Conservation (phyloP, 225 moss, liverwort and hornwort species). For the Pseudoscleropodium purum region DNA sequence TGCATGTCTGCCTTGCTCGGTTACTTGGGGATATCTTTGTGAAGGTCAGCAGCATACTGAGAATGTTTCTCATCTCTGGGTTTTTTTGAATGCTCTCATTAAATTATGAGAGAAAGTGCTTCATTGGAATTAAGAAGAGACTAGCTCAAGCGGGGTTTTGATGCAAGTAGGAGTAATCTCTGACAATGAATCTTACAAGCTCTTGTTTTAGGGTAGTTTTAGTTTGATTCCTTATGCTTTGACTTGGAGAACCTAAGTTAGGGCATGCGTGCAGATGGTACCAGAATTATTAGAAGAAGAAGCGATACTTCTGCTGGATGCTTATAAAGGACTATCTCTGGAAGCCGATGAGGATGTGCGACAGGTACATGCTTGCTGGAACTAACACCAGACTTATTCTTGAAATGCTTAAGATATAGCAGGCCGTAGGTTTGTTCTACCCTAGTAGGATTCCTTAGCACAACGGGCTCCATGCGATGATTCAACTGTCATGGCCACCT, state of each 20-base stretch:
- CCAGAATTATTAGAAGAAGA: conserved; percentile 69
- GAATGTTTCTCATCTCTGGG: background rate
- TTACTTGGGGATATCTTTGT: conserved; percentile 69
- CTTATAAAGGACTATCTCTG: conserved; percentile 53
- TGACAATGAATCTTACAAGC: background rate
- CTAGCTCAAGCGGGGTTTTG: background rate
- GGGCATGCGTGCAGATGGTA: conserved; percentile 54
- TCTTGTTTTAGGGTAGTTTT: background rate
- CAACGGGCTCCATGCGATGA: background rate
- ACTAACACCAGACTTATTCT: background rate
- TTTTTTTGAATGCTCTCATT: background rate
- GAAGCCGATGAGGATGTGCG: conserved; percentile 71
- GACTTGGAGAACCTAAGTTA: conserved; percentile 6
- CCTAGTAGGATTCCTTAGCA: background rate
- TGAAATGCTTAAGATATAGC: background rate
- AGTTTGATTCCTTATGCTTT: background rate
- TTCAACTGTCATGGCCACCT: background rate
- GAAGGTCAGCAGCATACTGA: conserved; percentile 49
- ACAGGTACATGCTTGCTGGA: conserved; percentile 29
- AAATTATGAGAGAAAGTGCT: background rate
- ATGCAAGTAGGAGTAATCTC: background rate
- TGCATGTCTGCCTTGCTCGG: conserved; percentile 58
- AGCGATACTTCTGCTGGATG: conserved; percentile 51
- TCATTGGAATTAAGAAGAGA: background rate
- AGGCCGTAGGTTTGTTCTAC: background rate